These are phyloP conservation scores for Suillus clintonianus DNA, from an alignment of 768 basidiomycete species.

Conservation along the genomic window DNA sequence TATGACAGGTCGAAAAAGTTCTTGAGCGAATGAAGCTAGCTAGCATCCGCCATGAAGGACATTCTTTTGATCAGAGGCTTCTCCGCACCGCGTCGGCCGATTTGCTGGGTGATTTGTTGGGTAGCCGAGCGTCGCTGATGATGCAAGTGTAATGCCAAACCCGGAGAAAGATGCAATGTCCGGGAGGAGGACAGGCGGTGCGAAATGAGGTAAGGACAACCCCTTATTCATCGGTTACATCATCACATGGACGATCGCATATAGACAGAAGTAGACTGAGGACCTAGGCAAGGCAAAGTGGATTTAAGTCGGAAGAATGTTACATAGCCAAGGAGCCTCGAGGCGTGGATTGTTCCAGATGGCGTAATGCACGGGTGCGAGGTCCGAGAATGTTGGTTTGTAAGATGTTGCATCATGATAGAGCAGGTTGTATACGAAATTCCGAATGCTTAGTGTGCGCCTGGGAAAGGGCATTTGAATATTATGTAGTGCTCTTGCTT, in stretches of 20 bases:
- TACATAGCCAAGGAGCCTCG: neutral
- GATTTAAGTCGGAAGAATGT: neutral
- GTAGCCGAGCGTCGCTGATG: neutral
- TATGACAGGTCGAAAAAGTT: neutral
- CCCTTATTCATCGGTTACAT: neutral
- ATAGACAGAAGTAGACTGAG: neutral
- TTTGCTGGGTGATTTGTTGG: neutral
- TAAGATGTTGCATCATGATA: constrained; percentile 69
- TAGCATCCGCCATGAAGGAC: neutral
- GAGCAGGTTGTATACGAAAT: constrained; percentile 89
- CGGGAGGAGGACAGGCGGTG: neutral
- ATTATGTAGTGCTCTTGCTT: neutral
- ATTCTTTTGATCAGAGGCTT: neutral
- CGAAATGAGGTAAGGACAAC: neutral
- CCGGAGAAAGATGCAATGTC: neutral
- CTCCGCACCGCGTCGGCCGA: neutral
- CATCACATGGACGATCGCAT: neutral
- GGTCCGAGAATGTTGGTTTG: constrained; percentile 92
- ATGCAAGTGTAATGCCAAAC: neutral
- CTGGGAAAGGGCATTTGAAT: constrained; percentile 33
- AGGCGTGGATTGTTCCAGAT: constrained; percentile 40
- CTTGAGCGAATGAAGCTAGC: neutral
- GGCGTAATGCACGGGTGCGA: constrained; percentile 89
- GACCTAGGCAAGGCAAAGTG: neutral
- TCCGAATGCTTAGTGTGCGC: constrained; percentile 55